Conservation (phyloP, 306 rosid species). For the Neltuma alba region DNA sequence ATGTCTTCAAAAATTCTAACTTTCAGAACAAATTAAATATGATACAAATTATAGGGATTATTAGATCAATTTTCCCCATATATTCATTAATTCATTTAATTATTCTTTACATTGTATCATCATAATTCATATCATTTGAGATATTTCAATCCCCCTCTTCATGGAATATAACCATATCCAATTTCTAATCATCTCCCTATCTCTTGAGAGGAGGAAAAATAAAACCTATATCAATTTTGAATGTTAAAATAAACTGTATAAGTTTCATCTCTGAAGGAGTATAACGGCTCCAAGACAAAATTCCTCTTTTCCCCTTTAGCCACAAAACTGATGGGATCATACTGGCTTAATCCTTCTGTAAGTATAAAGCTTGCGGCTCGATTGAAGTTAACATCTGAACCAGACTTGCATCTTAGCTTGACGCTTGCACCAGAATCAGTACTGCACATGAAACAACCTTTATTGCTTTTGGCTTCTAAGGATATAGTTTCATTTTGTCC, state of each 20-base stretch:
- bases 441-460: background rate
- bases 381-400: background rate
- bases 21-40: no score
- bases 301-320: background rate
- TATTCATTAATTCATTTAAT: no score
- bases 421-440: background rate
- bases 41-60: no score
- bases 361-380: background rate
- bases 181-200: background rate
- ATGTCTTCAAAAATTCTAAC: no score
- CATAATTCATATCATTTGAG: background rate
- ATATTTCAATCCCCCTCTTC: background rate
- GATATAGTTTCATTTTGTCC: background rate
- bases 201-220: background rate
- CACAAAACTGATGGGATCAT: background rate
- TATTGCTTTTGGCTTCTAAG: background rate
- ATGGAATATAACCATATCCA: background rate
- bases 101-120: no score
- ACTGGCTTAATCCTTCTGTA: background rate
- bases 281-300: background rate
- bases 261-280: conserved; percentile 5
- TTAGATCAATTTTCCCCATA: no score
- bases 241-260: background rate
- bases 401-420: background rate
- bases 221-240: background rate